phyloP scores from a whole-genome alignment of 169 alveolate species.

The Plasmodium coatneyi region DNA sequence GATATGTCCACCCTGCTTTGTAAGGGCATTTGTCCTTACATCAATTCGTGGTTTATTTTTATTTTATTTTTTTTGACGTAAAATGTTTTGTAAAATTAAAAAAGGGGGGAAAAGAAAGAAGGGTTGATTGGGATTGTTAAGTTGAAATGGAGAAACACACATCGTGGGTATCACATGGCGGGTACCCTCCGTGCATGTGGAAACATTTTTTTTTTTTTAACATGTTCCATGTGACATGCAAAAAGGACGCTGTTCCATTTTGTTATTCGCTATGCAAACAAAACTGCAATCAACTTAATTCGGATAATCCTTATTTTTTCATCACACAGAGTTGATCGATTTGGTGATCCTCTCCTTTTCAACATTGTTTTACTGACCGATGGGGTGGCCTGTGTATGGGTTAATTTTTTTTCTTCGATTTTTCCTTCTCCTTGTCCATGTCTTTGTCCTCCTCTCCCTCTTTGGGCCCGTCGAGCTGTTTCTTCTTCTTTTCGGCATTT shows the following conservation, averaged over 20 bases:
- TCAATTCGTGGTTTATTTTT: background rate
- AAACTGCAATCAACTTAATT: background rate
- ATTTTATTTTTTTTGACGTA: background rate
- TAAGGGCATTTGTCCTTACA: background rate
- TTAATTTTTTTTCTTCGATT: background rate
- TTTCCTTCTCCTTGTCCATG: constrained; percentile 31
- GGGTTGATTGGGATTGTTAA: background rate
- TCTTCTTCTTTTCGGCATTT: constrained; percentile 76
- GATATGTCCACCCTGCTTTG: background rate
- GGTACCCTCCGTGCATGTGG: background rate
- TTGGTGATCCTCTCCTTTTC: background rate
- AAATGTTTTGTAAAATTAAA: background rate
- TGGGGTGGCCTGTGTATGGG: background rate
- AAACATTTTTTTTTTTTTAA: background rate
- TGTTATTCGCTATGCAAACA: background rate
- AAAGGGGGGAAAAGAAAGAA: background rate
- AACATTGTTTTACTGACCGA: background rate
- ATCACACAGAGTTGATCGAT: background rate
- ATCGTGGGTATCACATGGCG: background rate
- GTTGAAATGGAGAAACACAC: background rate
- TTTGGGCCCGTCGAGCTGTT: constrained; percentile 64
- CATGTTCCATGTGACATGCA: background rate
- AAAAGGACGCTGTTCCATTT: background rate
- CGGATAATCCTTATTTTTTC: background rate
- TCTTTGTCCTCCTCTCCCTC: constrained; percentile 74